Conservation (phyloP, 2,329 filamentous ascomycete genomes). For the Xylaria sp. region DNA sequence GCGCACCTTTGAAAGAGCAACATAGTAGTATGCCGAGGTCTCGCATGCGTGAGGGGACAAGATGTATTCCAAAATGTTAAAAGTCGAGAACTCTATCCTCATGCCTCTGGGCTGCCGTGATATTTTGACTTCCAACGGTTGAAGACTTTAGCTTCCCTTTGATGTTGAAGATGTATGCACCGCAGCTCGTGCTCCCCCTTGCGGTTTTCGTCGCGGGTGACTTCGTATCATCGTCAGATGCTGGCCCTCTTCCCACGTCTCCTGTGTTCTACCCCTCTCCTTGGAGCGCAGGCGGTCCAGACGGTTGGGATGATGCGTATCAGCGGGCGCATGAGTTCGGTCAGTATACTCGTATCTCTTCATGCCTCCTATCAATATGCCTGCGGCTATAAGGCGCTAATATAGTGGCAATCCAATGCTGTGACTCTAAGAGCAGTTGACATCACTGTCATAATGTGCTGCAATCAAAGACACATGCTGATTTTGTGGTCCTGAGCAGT, state of each 20-base stretch:
- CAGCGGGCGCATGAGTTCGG: constrained; percentile 65
- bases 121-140: neutral
- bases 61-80: neutral
- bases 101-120: neutral
- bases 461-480: neutral
- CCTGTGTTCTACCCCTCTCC: constrained; percentile 37
- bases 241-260: constrained; percentile 18
- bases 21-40: constrained; percentile 7
- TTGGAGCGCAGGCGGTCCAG: constrained; percentile 34
- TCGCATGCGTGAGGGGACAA: constrained; percentile 7
- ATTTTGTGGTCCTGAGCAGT: constrained; percentile 45
- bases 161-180: constrained; percentile 7
- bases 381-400: too few species aligned
- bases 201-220: constrained; percentile 1
- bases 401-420: neutral
- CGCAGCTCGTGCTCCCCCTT: constrained; percentile 13
- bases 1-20: neutral
- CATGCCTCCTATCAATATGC: neutral
- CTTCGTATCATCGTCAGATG: neutral
- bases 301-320: constrained; percentile 66
- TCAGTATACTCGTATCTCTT: neutral
- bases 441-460: neutral
- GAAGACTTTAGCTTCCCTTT: neutral
- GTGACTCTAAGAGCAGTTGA: neutral
- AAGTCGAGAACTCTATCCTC: neutral